Percentiles rank a stretch among this genome's conserved stretches.
Conservation (phyloP, 768 basidiomycete genomes). For the Mycena kentingensis region DNA sequence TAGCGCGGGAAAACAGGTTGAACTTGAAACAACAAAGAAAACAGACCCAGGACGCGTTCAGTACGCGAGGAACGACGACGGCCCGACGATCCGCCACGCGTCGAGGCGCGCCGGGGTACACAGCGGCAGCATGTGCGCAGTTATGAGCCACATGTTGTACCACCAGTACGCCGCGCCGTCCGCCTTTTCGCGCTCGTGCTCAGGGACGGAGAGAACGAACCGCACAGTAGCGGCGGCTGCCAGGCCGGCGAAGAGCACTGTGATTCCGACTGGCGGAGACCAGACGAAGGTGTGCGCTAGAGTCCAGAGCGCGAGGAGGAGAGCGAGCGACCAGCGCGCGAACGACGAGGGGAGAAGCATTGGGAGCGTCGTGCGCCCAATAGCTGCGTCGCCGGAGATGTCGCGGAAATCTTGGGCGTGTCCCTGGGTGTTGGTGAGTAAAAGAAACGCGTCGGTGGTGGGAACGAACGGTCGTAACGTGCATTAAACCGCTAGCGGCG, state of each 20-base stretch:
- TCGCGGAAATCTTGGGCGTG: constrained; percentile 29
- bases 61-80: constrained; percentile 2
- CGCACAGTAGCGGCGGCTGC: constrained; percentile 9
- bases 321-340: constrained; percentile 25
- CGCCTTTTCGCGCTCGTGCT: constrained; percentile 11
- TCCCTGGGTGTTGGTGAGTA: constrained; percentile 6
- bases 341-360: constrained; percentile 23
- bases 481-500: constrained; percentile 33
- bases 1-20: too few species aligned
- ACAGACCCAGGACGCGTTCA: too few species aligned
- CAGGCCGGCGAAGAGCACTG: constrained; percentile 6
- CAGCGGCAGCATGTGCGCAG: constrained; percentile 9
- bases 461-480: constrained; percentile 37
- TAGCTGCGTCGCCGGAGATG: constrained; percentile 24
- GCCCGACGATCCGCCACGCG: constrained; percentile 12
- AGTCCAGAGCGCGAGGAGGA: constrained; percentile 18
- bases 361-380: constrained; percentile 25
- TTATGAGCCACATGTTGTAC: constrained; percentile 22
- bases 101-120: constrained; percentile 3
- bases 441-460: background rate
- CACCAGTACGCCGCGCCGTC: constrained; percentile 23
- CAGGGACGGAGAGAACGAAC: constrained; percentile 21
- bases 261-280: constrained; percentile 16
- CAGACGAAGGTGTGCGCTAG: constrained; percentile 18
- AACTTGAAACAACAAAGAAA: too few species aligned